These are phyloP conservation scores for Arachis stenosperma DNA, from an alignment of 306 rosid genomes.

Conservation along the genomic window DNA sequence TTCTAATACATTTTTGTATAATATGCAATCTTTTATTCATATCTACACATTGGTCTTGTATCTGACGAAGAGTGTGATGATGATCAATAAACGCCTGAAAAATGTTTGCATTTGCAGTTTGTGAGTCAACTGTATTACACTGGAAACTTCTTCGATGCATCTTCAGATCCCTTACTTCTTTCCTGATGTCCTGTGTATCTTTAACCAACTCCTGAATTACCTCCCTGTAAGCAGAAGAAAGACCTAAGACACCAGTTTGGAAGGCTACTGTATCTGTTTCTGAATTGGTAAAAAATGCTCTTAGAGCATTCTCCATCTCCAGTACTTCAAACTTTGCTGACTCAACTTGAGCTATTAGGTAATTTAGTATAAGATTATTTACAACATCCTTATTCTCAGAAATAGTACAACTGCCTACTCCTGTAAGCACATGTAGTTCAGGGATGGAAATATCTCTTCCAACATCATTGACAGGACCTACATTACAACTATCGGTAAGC, in stretches of 20 bases:
- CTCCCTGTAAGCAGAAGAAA: conserved; percentile 49
- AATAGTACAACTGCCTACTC: conserved; percentile 37
- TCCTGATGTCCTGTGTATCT: conserved; percentile 56
- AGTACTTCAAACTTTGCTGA: conserved; percentile 46
- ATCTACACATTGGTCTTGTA: conserved; percentile 52
- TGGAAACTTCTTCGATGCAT: conserved; percentile 42
- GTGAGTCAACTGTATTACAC: conserved; percentile 36
- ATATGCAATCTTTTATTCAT: conserved; percentile 55
- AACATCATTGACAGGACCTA: conserved; percentile 37
- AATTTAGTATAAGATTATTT: conserved; percentile 46
- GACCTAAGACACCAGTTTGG: conserved; percentile 43
- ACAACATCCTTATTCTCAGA: conserved; percentile 41
- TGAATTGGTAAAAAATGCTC: conserved; percentile 47
- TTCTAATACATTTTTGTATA: conserved; percentile 51
- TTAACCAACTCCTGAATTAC: conserved; percentile 50
- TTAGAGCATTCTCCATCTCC: conserved; percentile 53
- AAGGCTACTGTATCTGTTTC: conserved; percentile 46
- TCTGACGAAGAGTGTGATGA: conserved; percentile 49
- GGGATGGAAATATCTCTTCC: conserved; percentile 40
- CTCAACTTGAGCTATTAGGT: conserved; percentile 50
- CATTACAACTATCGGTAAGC: conserved; percentile 55
- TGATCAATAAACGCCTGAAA: conserved; percentile 42
- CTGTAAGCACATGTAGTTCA: conserved; percentile 41
- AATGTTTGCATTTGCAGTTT: conserved; percentile 36
- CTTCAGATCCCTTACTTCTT: conserved; percentile 48